phyloP scores from a whole-genome alignment of 148 eudicot species.

The Tetragonia tetragonoides region DNA sequence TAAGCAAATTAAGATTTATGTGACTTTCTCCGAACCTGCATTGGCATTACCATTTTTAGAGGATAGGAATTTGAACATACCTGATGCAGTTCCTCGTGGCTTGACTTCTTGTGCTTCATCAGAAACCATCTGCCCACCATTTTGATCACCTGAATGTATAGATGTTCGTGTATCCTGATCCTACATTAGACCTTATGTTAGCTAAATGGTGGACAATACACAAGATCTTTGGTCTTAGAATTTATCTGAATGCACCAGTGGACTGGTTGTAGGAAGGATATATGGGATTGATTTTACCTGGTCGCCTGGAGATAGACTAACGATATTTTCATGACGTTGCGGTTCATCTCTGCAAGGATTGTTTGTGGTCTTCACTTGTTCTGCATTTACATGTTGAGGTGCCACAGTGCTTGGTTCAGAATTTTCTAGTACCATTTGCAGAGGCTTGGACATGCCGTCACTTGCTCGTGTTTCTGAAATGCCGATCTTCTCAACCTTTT shows the following conservation, averaged over 20 bases:
- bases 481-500: constrained; percentile 25
- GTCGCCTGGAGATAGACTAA: constrained; percentile 22
- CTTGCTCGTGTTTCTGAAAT: constrained; percentile 20
- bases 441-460: constrained; percentile 12
- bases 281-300: constrained; percentile 37
- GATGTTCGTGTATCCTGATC: constrained; percentile 16
- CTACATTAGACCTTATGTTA: constrained; percentile 40
- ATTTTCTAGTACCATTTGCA: constrained; percentile 15
- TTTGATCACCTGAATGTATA: constrained; percentile 13
- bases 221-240: not conserved
- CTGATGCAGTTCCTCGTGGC: constrained; percentile 31
- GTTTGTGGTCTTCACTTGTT: constrained; percentile 18
- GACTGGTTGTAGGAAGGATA: not conserved
- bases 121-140: constrained; percentile 20
- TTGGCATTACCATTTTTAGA: not conserved
- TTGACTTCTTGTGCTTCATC: constrained; percentile 26
- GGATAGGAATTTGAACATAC: constrained; percentile 14
- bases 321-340: constrained; percentile 18
- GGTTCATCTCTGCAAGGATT: constrained; percentile 26
- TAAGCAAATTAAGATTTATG: not conserved
- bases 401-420: constrained; percentile 19
- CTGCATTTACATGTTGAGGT: constrained; percentile 20
- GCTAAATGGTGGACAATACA: not conserved
- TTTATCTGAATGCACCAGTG: not conserved
- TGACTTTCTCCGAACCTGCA: not conserved